A percentile compares a stretch with the other conserved stretches of the same genome.
These are phyloP conservation scores for Albatrellus sp. DNA, from an alignment of 1,284 basidiomycete species.

Conservation along the genomic window DNA sequence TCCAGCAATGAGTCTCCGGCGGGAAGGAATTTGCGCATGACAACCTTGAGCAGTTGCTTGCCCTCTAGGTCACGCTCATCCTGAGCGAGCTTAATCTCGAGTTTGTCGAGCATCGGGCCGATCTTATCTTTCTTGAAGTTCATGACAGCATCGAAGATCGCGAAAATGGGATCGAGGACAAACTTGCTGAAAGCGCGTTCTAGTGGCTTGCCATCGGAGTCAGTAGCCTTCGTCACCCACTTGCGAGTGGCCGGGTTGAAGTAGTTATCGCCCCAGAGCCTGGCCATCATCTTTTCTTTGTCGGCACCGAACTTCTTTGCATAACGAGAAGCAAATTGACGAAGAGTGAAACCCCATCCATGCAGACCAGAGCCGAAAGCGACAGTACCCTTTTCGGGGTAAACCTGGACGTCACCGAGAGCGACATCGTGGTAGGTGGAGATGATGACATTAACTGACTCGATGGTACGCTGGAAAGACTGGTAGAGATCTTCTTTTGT, in stretches of 20 bases:
- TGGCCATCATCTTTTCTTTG: conserved; percentile 96
- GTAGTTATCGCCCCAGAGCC: conserved; percentile 99
- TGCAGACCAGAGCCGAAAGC: conserved; percentile 99
- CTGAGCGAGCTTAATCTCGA: conserved; percentile 82
- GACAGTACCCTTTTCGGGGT: conserved; percentile 97
- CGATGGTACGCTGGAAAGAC: conserved; percentile 95
- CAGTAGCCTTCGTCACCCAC: conserved; percentile 78
- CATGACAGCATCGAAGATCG: conserved; percentile 98
- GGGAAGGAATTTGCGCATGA: conserved; percentile 99
- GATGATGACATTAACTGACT: conserved; percentile 98
- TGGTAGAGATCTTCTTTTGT: conserved; percentile 97
- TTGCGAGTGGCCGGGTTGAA: conserved; percentile 98
- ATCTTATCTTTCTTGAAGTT: conserved; percentile 98
- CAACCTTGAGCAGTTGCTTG: conserved; percentile 92
- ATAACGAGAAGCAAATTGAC: conserved; percentile 93
- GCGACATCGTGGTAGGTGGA: conserved; percentile 93
- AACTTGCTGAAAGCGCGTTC: conserved; percentile 95
- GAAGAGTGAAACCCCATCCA: conserved; percentile 99
- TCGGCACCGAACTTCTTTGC: conserved; percentile 99
- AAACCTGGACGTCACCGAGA: conserved; percentile 98
- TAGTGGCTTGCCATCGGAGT: conserved; percentile 78
- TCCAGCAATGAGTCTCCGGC: conserved; percentile 98
- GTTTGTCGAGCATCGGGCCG: conserved; percentile 85
- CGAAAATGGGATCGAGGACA: conserved; percentile 99
- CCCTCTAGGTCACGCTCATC: conserved; percentile 96